Evolutionary conservation across 148 eudicot species (phyloP).

Genomic region (Simmondsia chinensis): DNA sequence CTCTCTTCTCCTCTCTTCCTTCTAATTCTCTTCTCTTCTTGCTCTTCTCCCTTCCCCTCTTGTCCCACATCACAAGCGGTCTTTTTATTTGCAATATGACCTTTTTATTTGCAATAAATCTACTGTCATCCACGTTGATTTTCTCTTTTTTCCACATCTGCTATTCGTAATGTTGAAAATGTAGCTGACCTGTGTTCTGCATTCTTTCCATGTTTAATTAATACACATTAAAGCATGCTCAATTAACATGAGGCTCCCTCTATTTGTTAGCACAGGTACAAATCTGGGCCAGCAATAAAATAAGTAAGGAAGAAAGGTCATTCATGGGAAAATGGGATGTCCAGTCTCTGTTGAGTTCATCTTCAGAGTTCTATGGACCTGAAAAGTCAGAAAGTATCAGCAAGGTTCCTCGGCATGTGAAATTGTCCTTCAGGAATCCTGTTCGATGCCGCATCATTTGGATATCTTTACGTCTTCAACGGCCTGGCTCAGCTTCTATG

Average conservation of each 20-base stretch:
- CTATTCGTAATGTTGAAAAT: too few species aligned
- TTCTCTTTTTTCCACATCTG: too few species aligned
- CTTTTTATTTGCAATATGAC: too few species aligned
- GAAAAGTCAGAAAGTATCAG: slow-evolving; percentile 29
- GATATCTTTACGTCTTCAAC: slow-evolving; percentile 67
- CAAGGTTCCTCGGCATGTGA: slow-evolving; percentile 58
- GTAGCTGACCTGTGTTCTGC: too few species aligned
- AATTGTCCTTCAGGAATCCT: slow-evolving; percentile 64
- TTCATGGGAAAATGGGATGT: slow-evolving; percentile 92
- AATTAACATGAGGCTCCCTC: slow-evolving; percentile 1
- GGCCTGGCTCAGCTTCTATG: slow-evolving; percentile 65
- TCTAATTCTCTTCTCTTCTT: too few species aligned
- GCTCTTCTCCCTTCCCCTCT: too few species aligned
- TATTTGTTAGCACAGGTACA: slow-evolving; percentile 54
- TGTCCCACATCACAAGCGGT: too few species aligned
- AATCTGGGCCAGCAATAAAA: slow-evolving; percentile 90
- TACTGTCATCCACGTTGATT: too few species aligned
- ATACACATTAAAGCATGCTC: background rate
- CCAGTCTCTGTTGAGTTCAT: slow-evolving; percentile 46
- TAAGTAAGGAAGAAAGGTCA: slow-evolving; percentile 78
- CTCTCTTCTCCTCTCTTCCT: too few species aligned
- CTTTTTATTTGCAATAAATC: too few species aligned
- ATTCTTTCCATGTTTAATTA: too few species aligned
- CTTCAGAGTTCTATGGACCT: slow-evolving; percentile 76
- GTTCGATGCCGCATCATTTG: slow-evolving; percentile 84